Evolutionary conservation across 352 stramenopile genomes (phyloP).

Genomic region (Phytophthora chlamydospora): DNA sequence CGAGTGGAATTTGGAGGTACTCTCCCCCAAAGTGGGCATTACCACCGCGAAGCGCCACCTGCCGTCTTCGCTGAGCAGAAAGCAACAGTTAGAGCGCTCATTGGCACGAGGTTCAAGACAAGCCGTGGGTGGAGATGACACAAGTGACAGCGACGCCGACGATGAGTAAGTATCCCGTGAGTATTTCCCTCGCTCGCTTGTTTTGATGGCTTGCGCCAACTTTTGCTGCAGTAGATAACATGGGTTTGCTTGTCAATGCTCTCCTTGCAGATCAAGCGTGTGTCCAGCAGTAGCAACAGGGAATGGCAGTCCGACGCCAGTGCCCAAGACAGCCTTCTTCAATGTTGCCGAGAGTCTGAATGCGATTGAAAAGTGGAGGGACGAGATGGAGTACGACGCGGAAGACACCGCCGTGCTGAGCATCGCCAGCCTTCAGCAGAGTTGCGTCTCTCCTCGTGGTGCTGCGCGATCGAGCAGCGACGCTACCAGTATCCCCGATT

Average conservation of each 20-base stretch:
- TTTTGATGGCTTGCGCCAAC: not conserved
- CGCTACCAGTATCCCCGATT: not conserved
- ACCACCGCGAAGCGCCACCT: constrained; percentile 43
- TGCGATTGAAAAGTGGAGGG: constrained; percentile 76
- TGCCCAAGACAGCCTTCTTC: constrained; percentile 57
- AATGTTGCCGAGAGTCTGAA: constrained; percentile 76
- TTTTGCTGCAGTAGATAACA: constrained; percentile 5
- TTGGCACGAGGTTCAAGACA: constrained; percentile 21
- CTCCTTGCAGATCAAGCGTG: constrained; percentile 19
- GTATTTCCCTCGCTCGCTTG: constrained; percentile 19
- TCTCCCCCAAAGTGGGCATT: constrained; percentile 60
- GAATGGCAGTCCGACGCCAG: constrained; percentile 13
- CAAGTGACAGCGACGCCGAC: constrained; percentile 58
- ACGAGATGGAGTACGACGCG: constrained; percentile 60
- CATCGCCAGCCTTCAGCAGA: constrained; percentile 33
- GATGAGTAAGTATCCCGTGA: constrained; percentile 58
- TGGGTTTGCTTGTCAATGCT: not conserved
- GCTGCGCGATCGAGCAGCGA: not conserved
- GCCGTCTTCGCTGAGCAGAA: constrained; percentile 37
- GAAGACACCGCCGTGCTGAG: constrained; percentile 28
- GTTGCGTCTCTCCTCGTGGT: constrained; percentile 31
- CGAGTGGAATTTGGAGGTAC: constrained; percentile 69
- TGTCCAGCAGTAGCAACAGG: constrained; percentile 11
- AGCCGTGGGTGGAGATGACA: constrained; percentile 16
- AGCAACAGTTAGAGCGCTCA: constrained; percentile 49